A percentile compares a stretch with the other conserved stretches of the same genome.
Evolutionary conservation across 306 rosid genomes (phyloP).

Genomic region (Cicer judaicum): DNA sequence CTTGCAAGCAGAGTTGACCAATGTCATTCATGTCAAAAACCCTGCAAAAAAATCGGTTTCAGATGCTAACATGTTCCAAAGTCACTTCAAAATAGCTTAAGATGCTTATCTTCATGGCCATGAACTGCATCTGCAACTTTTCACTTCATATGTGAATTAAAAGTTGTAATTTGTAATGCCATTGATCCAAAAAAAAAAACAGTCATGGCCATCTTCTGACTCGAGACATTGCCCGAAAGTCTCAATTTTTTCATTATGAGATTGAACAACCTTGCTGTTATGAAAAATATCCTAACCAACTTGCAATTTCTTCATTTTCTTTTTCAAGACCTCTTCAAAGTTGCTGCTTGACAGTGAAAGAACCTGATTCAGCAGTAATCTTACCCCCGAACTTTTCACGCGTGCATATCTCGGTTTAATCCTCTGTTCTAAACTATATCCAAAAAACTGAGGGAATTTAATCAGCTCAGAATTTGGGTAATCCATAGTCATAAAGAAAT

Average conservation of each 20-base stretch:
- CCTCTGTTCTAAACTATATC: constrained; percentile 80
- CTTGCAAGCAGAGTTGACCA: constrained; percentile 7
- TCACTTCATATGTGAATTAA: constrained; percentile 6
- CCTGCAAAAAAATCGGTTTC: constrained; percentile 8
- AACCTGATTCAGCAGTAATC: constrained; percentile 74
- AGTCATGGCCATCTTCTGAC: constrained; percentile 8
- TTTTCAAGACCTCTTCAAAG: constrained; percentile 57
- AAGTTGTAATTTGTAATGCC: constrained; percentile 1
- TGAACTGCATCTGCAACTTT: constrained; percentile 21
- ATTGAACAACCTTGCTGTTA: constrained; percentile 35
- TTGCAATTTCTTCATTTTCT: constrained; percentile 63
- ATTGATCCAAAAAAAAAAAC: background rate
- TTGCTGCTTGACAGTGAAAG: constrained; percentile 64
- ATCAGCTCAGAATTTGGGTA: constrained; percentile 73
- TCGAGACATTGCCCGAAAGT: background rate
- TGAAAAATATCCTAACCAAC: constrained; percentile 35
- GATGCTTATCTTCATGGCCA: background rate
- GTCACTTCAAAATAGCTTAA: background rate
- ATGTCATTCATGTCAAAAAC: constrained; percentile 6
- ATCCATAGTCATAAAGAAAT: constrained; percentile 76
- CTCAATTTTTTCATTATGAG: constrained; percentile 12
- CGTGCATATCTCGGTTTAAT: constrained; percentile 83
- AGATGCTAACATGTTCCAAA: constrained; percentile 16
- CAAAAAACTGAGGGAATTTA: constrained; percentile 87
- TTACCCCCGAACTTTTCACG: constrained; percentile 63